A percentile compares a stretch with the other conserved stretches of the same genome.
phyloP scores from a whole-genome alignment of 495 filamentous ascomycete species.

The Aspergillus panamensis region DNA sequence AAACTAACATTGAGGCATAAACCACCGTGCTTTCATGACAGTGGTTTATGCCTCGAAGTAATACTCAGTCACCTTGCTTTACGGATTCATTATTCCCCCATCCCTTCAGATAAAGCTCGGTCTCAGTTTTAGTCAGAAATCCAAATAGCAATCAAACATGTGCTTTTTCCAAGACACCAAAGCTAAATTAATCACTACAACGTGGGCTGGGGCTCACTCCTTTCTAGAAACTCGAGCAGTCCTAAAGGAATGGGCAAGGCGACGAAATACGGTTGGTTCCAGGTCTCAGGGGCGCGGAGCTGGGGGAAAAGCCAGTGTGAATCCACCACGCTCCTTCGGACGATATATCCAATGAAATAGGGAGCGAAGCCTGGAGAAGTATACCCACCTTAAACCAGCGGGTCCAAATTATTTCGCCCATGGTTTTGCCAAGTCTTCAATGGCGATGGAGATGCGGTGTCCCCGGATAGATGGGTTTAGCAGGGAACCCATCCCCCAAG shows the following conservation, averaged over 20 bases:
- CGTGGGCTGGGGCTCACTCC: constrained; percentile 8
- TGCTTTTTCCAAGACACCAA: not conserved
- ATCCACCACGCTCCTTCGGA: constrained; percentile 5
- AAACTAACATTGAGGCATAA: too few species aligned
- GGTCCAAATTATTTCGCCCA: constrained; percentile 11
- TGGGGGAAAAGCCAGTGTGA: constrained; percentile 13
- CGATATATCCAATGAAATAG: constrained; percentile 1
- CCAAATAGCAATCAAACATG: not conserved
- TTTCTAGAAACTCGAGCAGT: constrained; percentile 12
- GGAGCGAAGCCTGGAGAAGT: not conserved
- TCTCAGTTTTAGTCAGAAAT: not conserved
- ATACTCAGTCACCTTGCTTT: too few species aligned
- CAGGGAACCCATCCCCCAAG: not conserved
- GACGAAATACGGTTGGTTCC: constrained; percentile 1
- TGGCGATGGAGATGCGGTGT: not conserved
- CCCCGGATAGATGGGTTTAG: not conserved
- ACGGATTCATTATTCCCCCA: too few species aligned
- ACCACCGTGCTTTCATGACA: too few species aligned
- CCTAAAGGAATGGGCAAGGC: not conserved
- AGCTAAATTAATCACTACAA: constrained; percentile 11
- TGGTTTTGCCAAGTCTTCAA: constrained; percentile 18
- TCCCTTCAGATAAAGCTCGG: too few species aligned
- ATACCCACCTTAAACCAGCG: not conserved
- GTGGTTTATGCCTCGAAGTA: too few species aligned
- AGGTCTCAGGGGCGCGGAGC: constrained; percentile 11